A percentile compares a stretch with the other conserved stretches of the same genome.
Conservation (phyloP, 2,329 filamentous ascomycete species). For the Apiospora phragmitis region DNA sequence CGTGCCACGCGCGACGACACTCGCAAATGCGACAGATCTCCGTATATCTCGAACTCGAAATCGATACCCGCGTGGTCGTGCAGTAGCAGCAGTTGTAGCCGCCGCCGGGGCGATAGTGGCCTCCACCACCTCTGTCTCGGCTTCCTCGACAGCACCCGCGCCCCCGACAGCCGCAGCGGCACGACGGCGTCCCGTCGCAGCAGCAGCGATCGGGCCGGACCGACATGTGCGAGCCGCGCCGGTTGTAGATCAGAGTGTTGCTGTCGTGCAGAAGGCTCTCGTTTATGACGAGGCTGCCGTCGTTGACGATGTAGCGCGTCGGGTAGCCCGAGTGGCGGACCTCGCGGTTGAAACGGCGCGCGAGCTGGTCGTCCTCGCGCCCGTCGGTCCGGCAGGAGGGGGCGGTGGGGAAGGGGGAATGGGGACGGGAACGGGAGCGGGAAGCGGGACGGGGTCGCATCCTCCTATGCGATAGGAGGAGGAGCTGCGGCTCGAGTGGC, state of each 20-base stretch:
- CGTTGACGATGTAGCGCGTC: conserved; percentile 28
- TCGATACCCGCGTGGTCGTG: background rate
- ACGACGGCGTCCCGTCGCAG: background rate
- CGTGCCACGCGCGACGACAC: background rate
- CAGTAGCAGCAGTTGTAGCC: background rate
- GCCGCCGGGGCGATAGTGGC: too few relatives aligned
- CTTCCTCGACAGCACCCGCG: background rate
- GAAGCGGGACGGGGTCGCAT: background rate
- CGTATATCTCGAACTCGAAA: background rate
- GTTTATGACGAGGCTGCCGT: conserved; percentile 26
- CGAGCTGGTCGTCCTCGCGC: conserved; percentile 20
- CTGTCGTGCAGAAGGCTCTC: conserved; percentile 20
- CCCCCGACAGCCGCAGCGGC: background rate
- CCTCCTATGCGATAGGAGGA: background rate
- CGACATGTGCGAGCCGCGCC: conserved; percentile 24
- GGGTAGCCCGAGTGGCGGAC: conserved; percentile 16
- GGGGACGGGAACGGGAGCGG: background rate
- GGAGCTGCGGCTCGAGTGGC: background rate
- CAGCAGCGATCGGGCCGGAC: conserved; percentile 8
- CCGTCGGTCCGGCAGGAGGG: conserved; percentile 13
- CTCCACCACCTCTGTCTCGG: background rate
- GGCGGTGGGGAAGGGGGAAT: background rate
- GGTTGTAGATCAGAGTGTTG: conserved; percentile 30
- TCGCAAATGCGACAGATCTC: background rate
- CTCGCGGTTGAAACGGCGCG: conserved; percentile 19